phyloP scores from a whole-genome alignment of 2,329 filamentous ascomycete genomes.

The Coniochaeta pulveracea region DNA sequence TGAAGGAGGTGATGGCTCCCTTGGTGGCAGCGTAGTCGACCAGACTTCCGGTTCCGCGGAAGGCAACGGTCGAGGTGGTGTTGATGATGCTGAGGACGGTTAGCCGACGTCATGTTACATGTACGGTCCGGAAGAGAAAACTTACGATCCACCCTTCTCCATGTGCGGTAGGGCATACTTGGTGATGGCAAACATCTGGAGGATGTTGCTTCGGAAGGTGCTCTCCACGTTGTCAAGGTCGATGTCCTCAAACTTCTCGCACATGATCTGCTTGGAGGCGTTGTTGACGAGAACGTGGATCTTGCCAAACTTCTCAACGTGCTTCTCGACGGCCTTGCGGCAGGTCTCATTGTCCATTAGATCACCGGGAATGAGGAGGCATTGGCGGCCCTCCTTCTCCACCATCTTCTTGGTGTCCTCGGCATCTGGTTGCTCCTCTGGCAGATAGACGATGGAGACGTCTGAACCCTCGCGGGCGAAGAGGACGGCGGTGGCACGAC shows the following conservation, averaged over 20 bases:
- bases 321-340: conserved; percentile 36
- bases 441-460: conserved; percentile 41
- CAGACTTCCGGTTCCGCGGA: conserved; percentile 36
- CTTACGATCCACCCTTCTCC: conserved; percentile 33
- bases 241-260: conserved; percentile 38
- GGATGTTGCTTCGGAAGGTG: conserved; percentile 44
- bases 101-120: no score
- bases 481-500: conserved; percentile 39
- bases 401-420: conserved; percentile 39
- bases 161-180: conserved; percentile 46
- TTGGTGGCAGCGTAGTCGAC: conserved; percentile 48
- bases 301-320: conserved; percentile 34
- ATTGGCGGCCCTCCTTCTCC: conserved; percentile 34
- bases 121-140: no score
- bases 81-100: conserved; percentile 42
- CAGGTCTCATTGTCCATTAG: conserved; percentile 38
- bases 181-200: conserved; percentile 47
- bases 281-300: conserved; percentile 47
- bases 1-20: conserved; percentile 45
- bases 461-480: conserved; percentile 48
- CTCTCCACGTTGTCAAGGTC: conserved; percentile 42
- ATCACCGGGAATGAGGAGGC: conserved; percentile 34
- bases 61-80: conserved; percentile 40
- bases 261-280: conserved; percentile 44
- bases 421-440: conserved; percentile 44